A percentile compares a stretch with the other conserved stretches of the same genome.
phyloP scores from a whole-genome alignment of 2,329 filamentous ascomycete genomes.

The Lachnellula suecica region DNA sequence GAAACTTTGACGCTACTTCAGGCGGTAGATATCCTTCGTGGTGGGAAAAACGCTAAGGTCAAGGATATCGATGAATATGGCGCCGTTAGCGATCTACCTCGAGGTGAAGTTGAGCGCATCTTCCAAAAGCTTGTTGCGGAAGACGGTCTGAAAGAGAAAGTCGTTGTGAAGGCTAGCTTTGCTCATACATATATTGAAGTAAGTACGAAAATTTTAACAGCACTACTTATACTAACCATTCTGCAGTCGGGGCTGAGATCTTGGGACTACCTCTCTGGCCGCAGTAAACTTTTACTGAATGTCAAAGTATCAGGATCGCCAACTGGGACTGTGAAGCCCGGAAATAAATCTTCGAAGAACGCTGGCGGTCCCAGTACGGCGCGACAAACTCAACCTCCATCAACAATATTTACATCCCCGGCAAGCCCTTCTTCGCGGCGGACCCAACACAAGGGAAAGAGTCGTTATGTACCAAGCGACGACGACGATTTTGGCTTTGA shows the following conservation, averaged over 20 bases:
- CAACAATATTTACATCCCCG: slow-evolving; percentile 68
- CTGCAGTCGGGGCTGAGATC: slow-evolving; percentile 30
- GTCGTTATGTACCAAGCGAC: slow-evolving; percentile 38
- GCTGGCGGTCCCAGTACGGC: neutral
- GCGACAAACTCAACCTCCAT: slow-evolving; percentile 42
- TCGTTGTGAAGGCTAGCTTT: slow-evolving; percentile 65
- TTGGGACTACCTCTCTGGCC: slow-evolving; percentile 26
- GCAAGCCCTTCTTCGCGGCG: slow-evolving; percentile 44
- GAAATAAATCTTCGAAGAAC: slow-evolving; percentile 33
- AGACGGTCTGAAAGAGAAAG: slow-evolving; percentile 70
- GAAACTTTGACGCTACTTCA: slow-evolving; percentile 71
- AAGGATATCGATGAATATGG: slow-evolving; percentile 62
- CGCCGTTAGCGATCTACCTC: slow-evolving; percentile 66
- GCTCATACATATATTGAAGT: slow-evolving; percentile 72
- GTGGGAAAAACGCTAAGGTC: slow-evolving; percentile 54
- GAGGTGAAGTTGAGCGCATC: slow-evolving; percentile 79
- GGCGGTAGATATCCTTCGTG: slow-evolving; percentile 81
- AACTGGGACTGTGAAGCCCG: slow-evolving; percentile 17
- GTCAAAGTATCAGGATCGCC: slow-evolving; percentile 27
- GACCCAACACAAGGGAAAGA: slow-evolving; percentile 33
- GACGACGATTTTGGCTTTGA: slow-evolving; percentile 48
- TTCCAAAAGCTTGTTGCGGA: slow-evolving; percentile 75
- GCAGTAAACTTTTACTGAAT: slow-evolving; percentile 28
- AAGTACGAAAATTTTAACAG: slow-evolving; percentile 31
- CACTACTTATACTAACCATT: slow-evolving; percentile 31